phyloP scores from a whole-genome alignment of 768 basidiomycete species.

The Punctularia strigosozonata region DNA sequence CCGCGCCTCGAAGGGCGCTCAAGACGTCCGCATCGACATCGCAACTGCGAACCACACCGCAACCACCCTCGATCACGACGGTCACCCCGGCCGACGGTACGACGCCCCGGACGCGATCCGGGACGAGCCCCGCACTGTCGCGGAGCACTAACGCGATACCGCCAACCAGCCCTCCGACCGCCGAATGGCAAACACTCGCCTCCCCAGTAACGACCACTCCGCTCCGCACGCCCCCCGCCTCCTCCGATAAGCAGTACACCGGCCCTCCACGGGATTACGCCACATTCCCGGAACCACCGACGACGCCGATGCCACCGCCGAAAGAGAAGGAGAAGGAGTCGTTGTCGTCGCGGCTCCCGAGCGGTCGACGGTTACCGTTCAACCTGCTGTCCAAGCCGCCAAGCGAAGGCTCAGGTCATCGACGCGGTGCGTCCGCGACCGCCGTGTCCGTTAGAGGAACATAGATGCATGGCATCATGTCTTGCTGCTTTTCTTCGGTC shows the following conservation, averaged over 20 bases:
- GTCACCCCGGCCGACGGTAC: constrained; percentile 30
- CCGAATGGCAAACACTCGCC: constrained; percentile 4
- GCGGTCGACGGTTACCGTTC: constrained; percentile 53
- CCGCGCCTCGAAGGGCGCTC: constrained; percentile 46
- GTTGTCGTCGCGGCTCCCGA: no score
- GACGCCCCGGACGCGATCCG: constrained; percentile 43
- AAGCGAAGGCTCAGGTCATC: constrained; percentile 21
- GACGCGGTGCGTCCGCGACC: constrained; percentile 34
- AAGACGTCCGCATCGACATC: constrained; percentile 72
- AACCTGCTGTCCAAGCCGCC: constrained; percentile 50
- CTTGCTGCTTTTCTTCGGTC: no score
- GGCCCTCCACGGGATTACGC: constrained; percentile 65
- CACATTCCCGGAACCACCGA: constrained; percentile 58
- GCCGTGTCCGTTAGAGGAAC: no score
- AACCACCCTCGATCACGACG: constrained; percentile 19
- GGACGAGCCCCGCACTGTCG: constrained; percentile 49
- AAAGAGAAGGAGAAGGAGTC: no score
- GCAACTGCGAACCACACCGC: constrained; percentile 49
- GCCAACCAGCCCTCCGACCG: constrained; percentile 29
- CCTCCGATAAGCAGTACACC: constrained; percentile 22
- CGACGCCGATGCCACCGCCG: constrained; percentile 25
- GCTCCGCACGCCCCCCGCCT: constrained; percentile 6
- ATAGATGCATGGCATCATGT: no score
- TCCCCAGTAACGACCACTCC: constrained; percentile 19
- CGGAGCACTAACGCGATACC: no score